Conservation (phyloP, 1,139 yeast species). For the Pichia sp. region DNA sequence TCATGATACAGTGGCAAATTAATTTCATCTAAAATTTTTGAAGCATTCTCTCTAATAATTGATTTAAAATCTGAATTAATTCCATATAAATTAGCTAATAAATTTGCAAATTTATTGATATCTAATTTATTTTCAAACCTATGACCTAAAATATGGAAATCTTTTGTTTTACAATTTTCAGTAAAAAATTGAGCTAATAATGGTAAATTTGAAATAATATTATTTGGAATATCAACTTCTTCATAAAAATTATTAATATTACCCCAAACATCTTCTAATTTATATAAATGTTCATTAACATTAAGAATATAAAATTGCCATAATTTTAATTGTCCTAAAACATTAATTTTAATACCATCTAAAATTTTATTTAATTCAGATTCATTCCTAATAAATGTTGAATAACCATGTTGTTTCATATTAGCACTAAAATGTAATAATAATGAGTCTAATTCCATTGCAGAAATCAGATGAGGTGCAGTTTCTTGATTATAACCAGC, state of each 20-base stretch:
- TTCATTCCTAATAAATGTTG: constrained; percentile 43
- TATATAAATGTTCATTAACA: constrained; percentile 34
- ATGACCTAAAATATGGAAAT: constrained; percentile 37
- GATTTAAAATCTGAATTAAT: constrained; percentile 28
- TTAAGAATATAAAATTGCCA: constrained; percentile 89
- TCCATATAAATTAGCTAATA: constrained; percentile 35
- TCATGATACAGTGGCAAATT: constrained; percentile 67
- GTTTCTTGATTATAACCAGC: constrained; percentile 81
- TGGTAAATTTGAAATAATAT: constrained; percentile 41
- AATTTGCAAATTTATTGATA: constrained; percentile 42
- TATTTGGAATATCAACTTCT: constrained; percentile 32
- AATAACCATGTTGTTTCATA: constrained; percentile 50
- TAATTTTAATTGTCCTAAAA: constrained; percentile 56
- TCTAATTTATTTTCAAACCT: constrained; percentile 53
- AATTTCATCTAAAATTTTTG: constrained; percentile 62
- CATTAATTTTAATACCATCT: constrained; percentile 63
- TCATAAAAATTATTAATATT: constrained; percentile 13
- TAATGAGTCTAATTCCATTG: constrained; percentile 73
- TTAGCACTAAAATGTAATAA: constrained; percentile 58
- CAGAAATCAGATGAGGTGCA: constrained; percentile 82
- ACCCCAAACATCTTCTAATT: constrained; percentile 31
- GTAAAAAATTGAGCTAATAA: constrained; percentile 38
- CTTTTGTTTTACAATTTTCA: constrained; percentile 35
- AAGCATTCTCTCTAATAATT: constrained; percentile 37
- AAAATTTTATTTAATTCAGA: constrained; percentile 55